Evolutionary conservation across 2,329 filamentous ascomycete species (phyloP), one percentile per base, ranked within the genome.

Genomic region (Fusarium falciforme): DNA sequence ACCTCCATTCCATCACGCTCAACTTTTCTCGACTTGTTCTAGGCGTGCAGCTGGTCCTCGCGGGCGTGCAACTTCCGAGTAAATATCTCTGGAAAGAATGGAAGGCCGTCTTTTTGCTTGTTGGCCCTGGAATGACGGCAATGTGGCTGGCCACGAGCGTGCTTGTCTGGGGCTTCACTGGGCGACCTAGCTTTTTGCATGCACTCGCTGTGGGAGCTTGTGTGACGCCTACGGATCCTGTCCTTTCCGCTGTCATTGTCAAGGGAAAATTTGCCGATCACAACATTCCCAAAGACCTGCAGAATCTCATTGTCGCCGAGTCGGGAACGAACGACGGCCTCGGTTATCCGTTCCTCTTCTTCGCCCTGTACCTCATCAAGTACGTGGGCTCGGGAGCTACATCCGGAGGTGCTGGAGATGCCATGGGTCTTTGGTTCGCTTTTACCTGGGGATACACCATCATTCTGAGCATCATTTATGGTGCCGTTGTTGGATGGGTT

Each of bases 241-340:
- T 98, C 1, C 83, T 98, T 40, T 96, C 93, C 17, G 96, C 96
- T 73, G 93, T 93, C 4, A 97, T 98, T 66, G 94, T 98, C 54
- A 98, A 98, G 84, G 95, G 95, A 35, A 95, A 94, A 77, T 98
- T 97, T 79, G 95, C 95, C 1, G 95, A 98, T 78, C 93, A 95
- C 77, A 96, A 98, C 80, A 92, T 98, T 20, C 94, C 95, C 0
- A 92, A 91, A 66, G 89, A 92, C 31, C 85, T 98, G 58, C 94
- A 97, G 84, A 91, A 93, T 73, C 94, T 94, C 76, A 93, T 94
- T 78, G 89, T 93, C 58, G 92, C 91, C 27, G 95, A 98, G 83
- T 95, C 93, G 0, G 95, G 95, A 2, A 93, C 94, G 2, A 98
- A 98, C 78, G 95, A 98, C 82, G 95, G 95, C 0, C 87, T 96